These are phyloP conservation scores for Vigna angularis DNA, from an alignment of 306 rosid species.

Conservation along the genomic window DNA sequence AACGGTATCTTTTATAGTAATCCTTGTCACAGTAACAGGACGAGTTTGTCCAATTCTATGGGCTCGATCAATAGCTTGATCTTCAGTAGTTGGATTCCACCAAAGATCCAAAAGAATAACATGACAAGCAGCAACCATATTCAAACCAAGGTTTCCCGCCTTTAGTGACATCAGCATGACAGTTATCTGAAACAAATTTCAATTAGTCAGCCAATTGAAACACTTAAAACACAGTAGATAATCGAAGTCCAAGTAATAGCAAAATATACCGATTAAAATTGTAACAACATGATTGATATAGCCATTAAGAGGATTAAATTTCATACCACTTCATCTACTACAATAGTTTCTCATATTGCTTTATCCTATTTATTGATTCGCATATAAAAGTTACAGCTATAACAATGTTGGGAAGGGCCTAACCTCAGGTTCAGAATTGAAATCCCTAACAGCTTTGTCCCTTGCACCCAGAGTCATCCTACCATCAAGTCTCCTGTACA, in stretches of 20 bases:
- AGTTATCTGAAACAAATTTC: constrained; percentile 61
- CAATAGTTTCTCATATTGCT: constrained; percentile 13
- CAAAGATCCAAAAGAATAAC: constrained; percentile 97
- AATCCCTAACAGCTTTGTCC: constrained; percentile 91
- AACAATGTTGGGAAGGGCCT: constrained; percentile 50
- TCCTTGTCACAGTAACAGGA: constrained; percentile 90
- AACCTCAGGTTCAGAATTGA: constrained; percentile 84
- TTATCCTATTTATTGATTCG: constrained; percentile 19
- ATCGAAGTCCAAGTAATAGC: constrained; percentile 28
- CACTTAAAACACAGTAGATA: constrained; percentile 36
- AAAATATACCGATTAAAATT: constrained; percentile 17
- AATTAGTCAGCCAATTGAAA: constrained; percentile 39
- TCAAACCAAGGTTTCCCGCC: constrained; percentile 98
- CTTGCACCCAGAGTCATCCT: constrained; percentile 80
- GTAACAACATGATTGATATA: constrained; percentile 24
- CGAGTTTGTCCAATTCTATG: constrained; percentile 99
- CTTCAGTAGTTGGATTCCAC: constrained; percentile 99
- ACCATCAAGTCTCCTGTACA: constrained; percentile 94
- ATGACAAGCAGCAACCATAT: constrained; percentile 98
- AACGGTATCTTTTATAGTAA: constrained; percentile 88
- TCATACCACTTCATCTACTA: constrained; percentile 19
- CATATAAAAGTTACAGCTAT: constrained; percentile 16
- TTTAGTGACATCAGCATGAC: constrained; percentile 98
- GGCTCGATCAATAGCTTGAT: constrained; percentile 97
- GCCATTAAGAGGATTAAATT: constrained; percentile 32